Evolutionary conservation across 352 stramenopile species (phyloP), one percentile per base, ranked within the genome.

Genomic region (Aphanomyces invadans): DNA sequence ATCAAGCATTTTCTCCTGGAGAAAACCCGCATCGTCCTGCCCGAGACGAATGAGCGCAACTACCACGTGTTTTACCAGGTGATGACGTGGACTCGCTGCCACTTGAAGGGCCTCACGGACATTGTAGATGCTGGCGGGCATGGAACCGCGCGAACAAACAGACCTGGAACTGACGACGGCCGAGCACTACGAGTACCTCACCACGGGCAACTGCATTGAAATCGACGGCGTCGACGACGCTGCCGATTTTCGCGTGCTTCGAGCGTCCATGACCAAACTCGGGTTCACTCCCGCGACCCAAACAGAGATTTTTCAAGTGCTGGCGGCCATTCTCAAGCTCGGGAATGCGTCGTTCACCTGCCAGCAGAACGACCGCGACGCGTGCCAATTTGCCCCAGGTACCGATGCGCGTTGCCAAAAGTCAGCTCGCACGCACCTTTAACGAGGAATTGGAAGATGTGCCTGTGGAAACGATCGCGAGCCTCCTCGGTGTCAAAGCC

Each of bases 41-140:
- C 81, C 0, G 78, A 89, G 65, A 70, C 71, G 0, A 87, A 79
- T 49, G 84, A 93, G 57, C 82, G 84, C 55, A 93, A 91, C 55
- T 93, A 90, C 60, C 81, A 93, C 70, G 76, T 93, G 32, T 93
- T 93, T 52, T 91, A 91, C 53, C 82, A 93, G 66, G 63, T 90
- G 55, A 17, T 2, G 26, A 62, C 19, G 10, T 55, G 9, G n/a
- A 17, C n/a, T 69, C 36, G 48, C 12, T 4, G 21, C 38, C 42
- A n/a, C 19, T n/a, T 25, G 12, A n/a, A 61, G 1, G 1, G n/a
- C n/a, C n/a, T n/a, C n/a, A n/a, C n/a, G 1, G 52, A 33, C 17
- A 15, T 44, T 51, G 2, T 57, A 66, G 59, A 66, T 66, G 31
- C 59, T 66, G 29, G 59, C 59, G 1, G 54, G 42, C 3, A 11